Evolutionary conservation across 129 eudicot genomes (phyloP).

Genomic region (Helichrysum umbraculigerum): DNA sequence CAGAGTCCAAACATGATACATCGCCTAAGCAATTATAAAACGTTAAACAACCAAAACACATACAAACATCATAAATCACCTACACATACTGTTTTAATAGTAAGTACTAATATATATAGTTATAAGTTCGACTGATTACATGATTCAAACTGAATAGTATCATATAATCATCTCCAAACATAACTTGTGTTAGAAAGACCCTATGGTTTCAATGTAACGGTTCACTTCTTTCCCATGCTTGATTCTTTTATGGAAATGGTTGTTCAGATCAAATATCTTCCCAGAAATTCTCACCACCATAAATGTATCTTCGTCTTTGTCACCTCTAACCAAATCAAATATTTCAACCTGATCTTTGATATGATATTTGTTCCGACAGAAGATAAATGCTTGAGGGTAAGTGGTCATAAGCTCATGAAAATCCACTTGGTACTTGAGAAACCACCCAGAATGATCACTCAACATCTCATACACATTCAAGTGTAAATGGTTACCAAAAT

Average conservation of each 20-base stretch:
- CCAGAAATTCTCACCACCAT: neutral
- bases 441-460: constrained; percentile 24
- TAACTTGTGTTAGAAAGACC: no score
- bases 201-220: no score
- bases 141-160: no score
- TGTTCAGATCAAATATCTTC: constrained; percentile 10
- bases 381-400: neutral
- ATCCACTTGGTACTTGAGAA: constrained; percentile 20
- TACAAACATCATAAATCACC: no score
- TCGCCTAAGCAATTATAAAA: no score
- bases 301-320: neutral
- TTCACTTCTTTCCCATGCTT: neutral
- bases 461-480: constrained; percentile 36
- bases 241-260: neutral
- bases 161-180: no score
- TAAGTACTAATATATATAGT: no score
- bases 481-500: neutral
- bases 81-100: no score
- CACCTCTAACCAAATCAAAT: neutral
- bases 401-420: neutral
- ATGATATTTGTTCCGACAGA: no score
- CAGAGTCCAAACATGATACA: no score
- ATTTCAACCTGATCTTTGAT: neutral
- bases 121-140: no score
- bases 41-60: no score